Evolutionary conservation across 805 yeast species (phyloP), one percentile per base, ranked within the genome.

Genomic region (Zygosaccharomyces pseudorouxii): DNA sequence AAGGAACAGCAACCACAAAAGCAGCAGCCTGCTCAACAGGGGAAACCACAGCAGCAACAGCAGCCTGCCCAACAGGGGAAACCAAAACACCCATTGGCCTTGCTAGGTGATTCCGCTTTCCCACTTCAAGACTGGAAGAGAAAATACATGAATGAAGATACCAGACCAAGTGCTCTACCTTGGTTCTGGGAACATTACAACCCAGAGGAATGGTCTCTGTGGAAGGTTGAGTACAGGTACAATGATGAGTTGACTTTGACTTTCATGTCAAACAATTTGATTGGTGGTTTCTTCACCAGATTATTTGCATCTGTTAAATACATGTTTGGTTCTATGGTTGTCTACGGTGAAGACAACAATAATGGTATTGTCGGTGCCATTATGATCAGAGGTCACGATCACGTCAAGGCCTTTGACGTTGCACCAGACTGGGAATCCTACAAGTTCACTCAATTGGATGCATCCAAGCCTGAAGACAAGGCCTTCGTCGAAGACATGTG

Each of bases 371-470:
- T 86, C 64, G 96, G 95, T 78, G 93, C 85, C 69, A 84, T 90
- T 80, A 74, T 90, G 67, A 84, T 90, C 68, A 88, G 97, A 77
- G 98, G 98, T 65, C 86, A 89, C 73, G 96, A 90, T 57, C 75
- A 62, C 70, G 79, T 62, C 51, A 95, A 97, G 70, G 98, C 96
- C 57, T 88, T 90, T 68, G 87, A 90, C 59, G 97, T 90, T 73
- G 98, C 97, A 68, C 97, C 98, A 74, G 99, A 92, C 76, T 89
- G 96, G 95, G 98, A 92, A 77, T 88, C 97, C 46, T 92, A 88
- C 77, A 69, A 70, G 52, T 89, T 79, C 86, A 73, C 81, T 69
- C 83, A 86, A 79, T 79, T 92, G 69, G 97, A 92, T 69, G 78
- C 86, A 52, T 64, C 89, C 63, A 80, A 81, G 59, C 81, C 81